Evolutionary conservation across 306 rosid genomes (phyloP).

Genomic region (Malus sieversii): DNA sequence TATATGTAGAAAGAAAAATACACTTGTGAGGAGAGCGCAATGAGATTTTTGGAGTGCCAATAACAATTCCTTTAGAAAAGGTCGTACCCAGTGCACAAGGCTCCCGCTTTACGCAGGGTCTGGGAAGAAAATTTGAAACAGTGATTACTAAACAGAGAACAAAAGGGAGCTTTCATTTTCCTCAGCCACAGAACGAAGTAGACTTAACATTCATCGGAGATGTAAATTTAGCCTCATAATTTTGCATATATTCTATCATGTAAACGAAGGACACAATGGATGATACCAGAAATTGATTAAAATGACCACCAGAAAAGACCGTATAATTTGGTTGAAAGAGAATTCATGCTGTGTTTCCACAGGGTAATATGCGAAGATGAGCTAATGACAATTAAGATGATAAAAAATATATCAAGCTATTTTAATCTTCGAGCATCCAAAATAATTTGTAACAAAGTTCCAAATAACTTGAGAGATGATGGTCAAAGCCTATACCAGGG

Average conservation of each 20-base stretch:
- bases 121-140: not conserved
- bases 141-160: not conserved
- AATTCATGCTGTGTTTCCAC: not conserved
- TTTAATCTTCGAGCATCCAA: not conserved
- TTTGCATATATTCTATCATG: not conserved
- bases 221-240: not conserved
- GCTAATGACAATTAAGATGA: not conserved
- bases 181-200: not conserved
- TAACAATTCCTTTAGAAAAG: not conserved
- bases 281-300: not conserved
- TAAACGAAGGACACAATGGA: not conserved
- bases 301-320: not conserved
- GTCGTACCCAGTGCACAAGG: no score
- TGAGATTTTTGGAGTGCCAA: no score
- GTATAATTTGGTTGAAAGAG: not conserved
- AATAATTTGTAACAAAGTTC: not conserved
- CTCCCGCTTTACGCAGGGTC: no score
- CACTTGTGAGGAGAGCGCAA: no score
- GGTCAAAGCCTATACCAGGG: conserved; percentile 52
- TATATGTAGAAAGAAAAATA: no score
- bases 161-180: not conserved
- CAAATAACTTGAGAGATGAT: conserved; percentile 6
- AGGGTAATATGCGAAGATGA: not conserved
- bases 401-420: not conserved
- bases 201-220: not conserved